Evolutionary conservation across 2,329 filamentous ascomycete species (phyloP), one percentile per base, ranked within the genome.

Genomic region (Pseudogymnoascus sp.): DNA sequence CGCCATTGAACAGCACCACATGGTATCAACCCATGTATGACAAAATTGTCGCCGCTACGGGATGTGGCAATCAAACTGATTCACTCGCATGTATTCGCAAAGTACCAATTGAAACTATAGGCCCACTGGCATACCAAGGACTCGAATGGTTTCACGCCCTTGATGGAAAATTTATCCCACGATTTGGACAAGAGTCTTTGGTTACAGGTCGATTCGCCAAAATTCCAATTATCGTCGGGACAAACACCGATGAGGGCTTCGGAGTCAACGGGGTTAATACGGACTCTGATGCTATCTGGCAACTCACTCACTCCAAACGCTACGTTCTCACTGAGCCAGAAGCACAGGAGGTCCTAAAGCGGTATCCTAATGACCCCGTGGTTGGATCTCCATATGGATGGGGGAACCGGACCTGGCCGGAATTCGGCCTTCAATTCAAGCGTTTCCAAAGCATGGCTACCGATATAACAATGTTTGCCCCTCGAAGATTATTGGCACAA

Each of bases 201-300:
- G 48, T 55, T 12, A 33, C 45, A 0, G 75, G 75, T 1, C 64
- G 67, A 7, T 77, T 77, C 55, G 68, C 70, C 45, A 69, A 70
- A 60, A 71, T 76, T 0, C 74, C 74, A 0, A 79, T 88, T 40
- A 76, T 77, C 0, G 70, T 73, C 29, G 75, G 75, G 4, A 65
- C 71, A 8, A 77, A 76, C 62, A 68, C 67, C 5, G 72, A 74
- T 18, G 73, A 74, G 62, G 72, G 70, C 4, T 66, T 67, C 29
- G 80, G 77, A 0, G 77, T 78, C 12, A 58, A 27, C 4, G 3
- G 60, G 18, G 78, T 86, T 64, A 80, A 85, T 68, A 82, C 78
- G 0, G 80, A 77, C 9, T 77, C 74, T 13, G 77, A 82, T 55
- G 45, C 45, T 31, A 10, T 55, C 27, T 6, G 58, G 81, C 85